Base-by-base conservation (phyloP, 805 yeast species). In the Yarrowia sp. region DNA sequence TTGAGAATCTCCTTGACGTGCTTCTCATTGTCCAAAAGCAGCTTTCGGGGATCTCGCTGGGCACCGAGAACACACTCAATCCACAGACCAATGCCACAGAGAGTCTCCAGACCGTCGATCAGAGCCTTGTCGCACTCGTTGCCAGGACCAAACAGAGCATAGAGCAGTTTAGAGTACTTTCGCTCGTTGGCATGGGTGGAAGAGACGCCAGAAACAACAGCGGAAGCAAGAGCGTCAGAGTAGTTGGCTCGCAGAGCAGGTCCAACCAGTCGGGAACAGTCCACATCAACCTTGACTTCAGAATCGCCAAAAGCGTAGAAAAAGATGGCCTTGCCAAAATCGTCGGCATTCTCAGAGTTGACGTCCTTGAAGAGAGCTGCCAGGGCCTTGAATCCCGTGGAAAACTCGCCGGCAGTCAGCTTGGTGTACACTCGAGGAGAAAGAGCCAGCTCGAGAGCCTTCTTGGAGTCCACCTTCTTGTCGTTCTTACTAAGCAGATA, bases 391-490 rank as follows among this genome's bases (percentile, higher is more conserved):
- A 30, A 39, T 8, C 66, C 66, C 12, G 46, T 61, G 13, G 36
- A 9, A 12, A 61, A 61, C 24, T 61, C 66, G 10, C 66, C 55
- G 3, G 46, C n/a, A 10, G n/a, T 5, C 1, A 61, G 55, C 38
- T 61, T 61, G 15, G 55, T 47, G 46, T 61, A 61, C 3, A 61
- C 66, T 38, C 66, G 44, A n/a, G 66, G 46, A 15, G 66, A 61
- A 0, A 47, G 53, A n/a, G 66, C 66, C 3, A 61, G 66, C 7
- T 61, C 66, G 8, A 61, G 55, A 36, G 66, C 53, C 36, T 46
- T 36, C 8, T 15, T 36, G 9, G 66, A 4, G 12, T 61, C 19
- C 1, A 46, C 55, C 2, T 36, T 0, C 24, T 61, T 47, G 8
- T 30, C 55, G 12, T 36, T 6, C 44, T 36, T 36, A 24, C 46